Evolutionary conservation across 371 early-diverging fungal species (phyloP), one percentile per base, ranked within the genome.

Genomic region (Blakeslea trispora): DNA sequence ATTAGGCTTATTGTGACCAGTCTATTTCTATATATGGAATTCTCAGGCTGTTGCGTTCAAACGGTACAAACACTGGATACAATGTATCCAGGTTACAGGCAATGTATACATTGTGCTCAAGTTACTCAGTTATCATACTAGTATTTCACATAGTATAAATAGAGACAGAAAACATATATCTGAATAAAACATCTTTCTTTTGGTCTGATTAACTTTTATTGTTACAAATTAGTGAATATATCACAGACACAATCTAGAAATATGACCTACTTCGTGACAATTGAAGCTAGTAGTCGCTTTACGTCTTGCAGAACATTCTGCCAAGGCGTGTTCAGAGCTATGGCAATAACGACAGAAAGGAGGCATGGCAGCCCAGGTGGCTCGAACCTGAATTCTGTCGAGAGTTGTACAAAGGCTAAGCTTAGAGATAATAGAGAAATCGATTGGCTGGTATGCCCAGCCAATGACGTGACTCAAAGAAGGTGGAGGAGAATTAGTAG

Each of bases 391-490:
- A n/a, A 52, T 22, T 8, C 18, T 0, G 1, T 52, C 42, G 5
- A 11, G 5, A 0, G 4, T 1, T 1, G 24, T 5, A 0, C 15
- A 14, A 17, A 40, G 4, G 2, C 15, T 1, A 7, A 5, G 3
- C 3, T 28, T 7, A 28, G 28, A 28, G 15, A 6, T 22, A 1
- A 28, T 1, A 19, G 15, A 14, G 14, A 18, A 22, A 2, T 44
- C 34, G 2, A 53, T 13, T 3, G 53, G 53, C 13, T 14, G 22
- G 45, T 53, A 53, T 11, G 24, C 0, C 83, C 17, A 81, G 80
- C 43, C 81, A 79, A 2, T 81, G 75, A 49, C 81, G 80, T 1
- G 83, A 78, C 18, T 74, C 72, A 59, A 81, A 82, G 13, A 81
- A 39, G 6, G 61, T 54, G 28, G 7, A 5, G 28, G 28, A 28